These are phyloP conservation scores for Phytophthora capsici DNA, from an alignment of 352 stramenopile species.

Conservation along the genomic window DNA sequence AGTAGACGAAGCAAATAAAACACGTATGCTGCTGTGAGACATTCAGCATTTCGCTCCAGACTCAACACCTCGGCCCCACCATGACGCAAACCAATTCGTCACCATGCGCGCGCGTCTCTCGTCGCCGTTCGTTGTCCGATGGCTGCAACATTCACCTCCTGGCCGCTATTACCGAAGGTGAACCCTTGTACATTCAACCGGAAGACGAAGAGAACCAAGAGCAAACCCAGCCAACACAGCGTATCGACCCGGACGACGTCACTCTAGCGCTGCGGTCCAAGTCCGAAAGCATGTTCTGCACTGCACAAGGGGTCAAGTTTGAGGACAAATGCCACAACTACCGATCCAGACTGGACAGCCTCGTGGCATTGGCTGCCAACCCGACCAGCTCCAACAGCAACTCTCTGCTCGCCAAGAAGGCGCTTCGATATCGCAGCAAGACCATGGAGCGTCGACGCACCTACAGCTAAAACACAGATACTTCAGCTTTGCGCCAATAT, in stretches of 20 bases:
- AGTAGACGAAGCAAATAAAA: background rate
- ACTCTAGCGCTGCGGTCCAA: slow-evolving; percentile 14
- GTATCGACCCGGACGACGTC: background rate
- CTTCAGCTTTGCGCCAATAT: background rate
- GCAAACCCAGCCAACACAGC: background rate
- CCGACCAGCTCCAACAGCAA: slow-evolving; percentile 29
- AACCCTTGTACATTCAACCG: background rate
- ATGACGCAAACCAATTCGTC: slow-evolving; percentile 16
- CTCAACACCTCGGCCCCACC: slow-evolving; percentile 16
- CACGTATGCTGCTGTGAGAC: background rate
- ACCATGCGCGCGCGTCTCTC: slow-evolving; percentile 4
- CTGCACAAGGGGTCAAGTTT: slow-evolving; percentile 36
- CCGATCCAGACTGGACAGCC: slow-evolving; percentile 19
- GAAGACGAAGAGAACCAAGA: background rate
- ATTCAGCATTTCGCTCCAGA: slow-evolving; percentile 14
- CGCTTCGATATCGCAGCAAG: slow-evolving; percentile 34
- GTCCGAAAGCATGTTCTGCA: slow-evolving; percentile 36
- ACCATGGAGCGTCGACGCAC: slow-evolving; percentile 18
- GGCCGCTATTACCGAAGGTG: slow-evolving; percentile 9
- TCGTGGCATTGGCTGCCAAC: slow-evolving; percentile 22
- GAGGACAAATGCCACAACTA: slow-evolving; percentile 23
- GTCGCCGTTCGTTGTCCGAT: slow-evolving; percentile 27
- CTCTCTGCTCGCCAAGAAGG: slow-evolving; percentile 35
- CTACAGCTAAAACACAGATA: slow-evolving; percentile 8
- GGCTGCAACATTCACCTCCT: slow-evolving; percentile 20